Evolutionary conservation across 371 early-diverging fungal species (phyloP), one percentile per base, ranked within the genome.

Genomic region (Fennellomyces sp.): DNA sequence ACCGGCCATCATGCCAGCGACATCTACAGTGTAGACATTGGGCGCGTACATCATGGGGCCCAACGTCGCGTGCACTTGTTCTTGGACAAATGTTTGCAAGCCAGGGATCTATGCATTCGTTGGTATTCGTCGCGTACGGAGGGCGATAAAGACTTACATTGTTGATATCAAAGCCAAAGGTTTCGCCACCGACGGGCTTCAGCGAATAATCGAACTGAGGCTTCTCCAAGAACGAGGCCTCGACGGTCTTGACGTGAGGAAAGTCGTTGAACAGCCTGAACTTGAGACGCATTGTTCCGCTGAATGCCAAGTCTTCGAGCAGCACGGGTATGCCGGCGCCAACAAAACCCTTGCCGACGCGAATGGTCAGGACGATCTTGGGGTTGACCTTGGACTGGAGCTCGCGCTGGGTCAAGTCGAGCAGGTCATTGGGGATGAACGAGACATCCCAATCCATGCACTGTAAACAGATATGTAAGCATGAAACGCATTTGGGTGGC

Each of bases 201-300:
- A 99, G 87, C n/a, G 85, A 83, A 77, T 97, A 99, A 75, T 98
- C 97, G 56, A 99, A 85, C 6, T 76, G 69, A 36, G 99, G 99
- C 15, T 85, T 81, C 62, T 95, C 93, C 65, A 96, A 72, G 70
- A 99, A 94, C 54, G 88, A 88, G 50, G 97, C 87, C 64, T 96
- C 93, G 8, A 97, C 88, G 0, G 87, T 90, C 72, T 94, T 91
- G 65, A 98, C 88, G 61, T 97, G 91, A 2, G 98, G 98, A 70
- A 90, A 97, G 63, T 85, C 88, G 56, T 88, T 86, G 60, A 88
- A 94, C 66, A 92, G 86, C 75, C 88, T 94, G 56, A 94, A 78
- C 74, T 89, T 92, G 62, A 95, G 79, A 61, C 90, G 88, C 68
- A 91, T 78, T 58, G 83, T 83, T 30, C 95, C 97, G 58, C 81